Evolutionary conservation across 2,329 filamentous ascomycete species (phyloP).

Genomic region (Cercospora beticola): DNA sequence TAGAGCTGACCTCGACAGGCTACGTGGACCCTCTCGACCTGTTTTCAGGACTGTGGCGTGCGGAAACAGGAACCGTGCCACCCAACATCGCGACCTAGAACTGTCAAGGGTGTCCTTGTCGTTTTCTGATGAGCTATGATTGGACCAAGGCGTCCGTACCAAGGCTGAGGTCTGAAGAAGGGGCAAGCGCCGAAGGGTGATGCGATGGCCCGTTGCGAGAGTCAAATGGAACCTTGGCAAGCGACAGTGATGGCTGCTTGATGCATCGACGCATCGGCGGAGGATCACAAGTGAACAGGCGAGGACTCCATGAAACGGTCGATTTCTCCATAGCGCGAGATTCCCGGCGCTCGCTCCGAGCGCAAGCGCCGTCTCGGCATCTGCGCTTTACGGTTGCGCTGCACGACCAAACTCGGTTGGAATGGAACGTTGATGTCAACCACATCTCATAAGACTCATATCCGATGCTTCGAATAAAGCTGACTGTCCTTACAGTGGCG

Average conservation of each 20-base stretch:
- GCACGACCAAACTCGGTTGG: background rate
- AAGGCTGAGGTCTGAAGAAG: background rate
- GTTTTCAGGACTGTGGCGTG: conserved; percentile 2
- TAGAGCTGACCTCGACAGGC: background rate
- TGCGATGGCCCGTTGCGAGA: background rate
- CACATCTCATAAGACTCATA: background rate
- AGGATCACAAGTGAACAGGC: background rate
- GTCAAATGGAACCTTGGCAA: background rate
- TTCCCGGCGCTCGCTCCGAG: background rate
- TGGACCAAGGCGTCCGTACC: background rate
- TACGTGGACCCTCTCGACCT: conserved; percentile 1
- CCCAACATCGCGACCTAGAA: background rate
- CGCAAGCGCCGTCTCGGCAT: background rate
- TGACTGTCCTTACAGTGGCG: background rate
- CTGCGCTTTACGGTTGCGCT: background rate
- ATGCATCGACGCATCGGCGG: background rate
- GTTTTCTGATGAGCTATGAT: background rate
- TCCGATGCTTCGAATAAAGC: background rate
- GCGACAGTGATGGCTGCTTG: background rate
- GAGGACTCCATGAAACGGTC: background rate
- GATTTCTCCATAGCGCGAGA: background rate
- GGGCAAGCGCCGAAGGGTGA: background rate
- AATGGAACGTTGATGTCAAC: background rate
- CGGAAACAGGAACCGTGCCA: background rate
- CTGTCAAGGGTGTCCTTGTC: background rate